These are phyloP conservation scores for Lathyrus aphaca DNA, from an alignment of 306 rosid species.

Conservation along the genomic window DNA sequence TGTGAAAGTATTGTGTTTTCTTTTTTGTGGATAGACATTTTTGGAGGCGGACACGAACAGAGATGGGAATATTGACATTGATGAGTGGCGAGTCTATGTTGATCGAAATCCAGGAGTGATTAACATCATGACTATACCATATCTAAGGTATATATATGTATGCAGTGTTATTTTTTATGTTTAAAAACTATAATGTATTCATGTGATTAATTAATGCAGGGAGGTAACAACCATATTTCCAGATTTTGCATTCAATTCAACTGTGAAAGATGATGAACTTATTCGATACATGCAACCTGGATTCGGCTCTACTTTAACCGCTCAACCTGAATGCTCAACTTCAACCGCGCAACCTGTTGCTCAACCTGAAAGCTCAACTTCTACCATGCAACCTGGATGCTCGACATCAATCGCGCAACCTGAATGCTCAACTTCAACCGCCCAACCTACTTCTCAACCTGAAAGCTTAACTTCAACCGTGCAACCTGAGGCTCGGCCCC, in stretches of 20 bases:
- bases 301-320: background rate
- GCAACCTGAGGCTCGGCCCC: no score
- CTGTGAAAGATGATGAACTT: background rate
- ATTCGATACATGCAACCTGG: background rate
- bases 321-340: no score
- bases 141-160: background rate
- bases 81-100: background rate
- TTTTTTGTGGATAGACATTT: background rate
- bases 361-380: no score
- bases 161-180: background rate
- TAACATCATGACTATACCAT: background rate
- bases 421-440: no score
- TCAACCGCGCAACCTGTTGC: no score
- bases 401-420: no score
- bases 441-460: no score
- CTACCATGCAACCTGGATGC: no score
- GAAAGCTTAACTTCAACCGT: no score
- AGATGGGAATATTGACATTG: background rate
- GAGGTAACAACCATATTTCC: background rate
- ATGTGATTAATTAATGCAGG: background rate
- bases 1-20: background rate
- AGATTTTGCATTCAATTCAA: background rate
- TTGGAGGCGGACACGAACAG: background rate
- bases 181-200: background rate
- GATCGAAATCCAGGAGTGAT: background rate